These are phyloP conservation scores for Silybum marianum DNA, from an alignment of 129 eudicot genomes.

Conservation along the genomic window DNA sequence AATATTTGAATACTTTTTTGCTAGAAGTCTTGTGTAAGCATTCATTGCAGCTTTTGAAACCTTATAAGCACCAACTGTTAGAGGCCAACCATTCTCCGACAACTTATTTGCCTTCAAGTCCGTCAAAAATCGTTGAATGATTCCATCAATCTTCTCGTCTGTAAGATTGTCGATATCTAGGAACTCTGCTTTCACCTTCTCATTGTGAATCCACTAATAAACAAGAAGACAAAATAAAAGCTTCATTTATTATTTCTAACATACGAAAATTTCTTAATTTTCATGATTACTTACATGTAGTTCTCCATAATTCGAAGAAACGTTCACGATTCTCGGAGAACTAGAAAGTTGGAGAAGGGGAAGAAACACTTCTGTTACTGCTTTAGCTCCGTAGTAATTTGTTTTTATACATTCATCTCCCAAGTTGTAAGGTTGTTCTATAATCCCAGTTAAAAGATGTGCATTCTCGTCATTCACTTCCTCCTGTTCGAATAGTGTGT, in stretches of 20 bases:
- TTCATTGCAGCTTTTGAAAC: constrained; percentile 37
- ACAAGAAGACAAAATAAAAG: neutral
- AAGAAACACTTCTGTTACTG: constrained; percentile 37
- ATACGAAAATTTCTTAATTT: neutral
- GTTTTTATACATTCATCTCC: constrained; percentile 40
- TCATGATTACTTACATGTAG: constrained; percentile 24
- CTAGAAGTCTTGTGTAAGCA: constrained; percentile 43
- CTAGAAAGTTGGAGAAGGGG: constrained; percentile 42
- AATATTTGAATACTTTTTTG: constrained; percentile 17
- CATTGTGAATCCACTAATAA: constrained; percentile 33
- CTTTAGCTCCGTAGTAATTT: constrained; percentile 41
- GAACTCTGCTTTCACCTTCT: constrained; percentile 31
- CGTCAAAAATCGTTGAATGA: constrained; percentile 24
- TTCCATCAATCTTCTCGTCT: constrained; percentile 30
- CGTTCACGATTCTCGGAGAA: constrained; percentile 44
- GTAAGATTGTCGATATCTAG: constrained; percentile 30
- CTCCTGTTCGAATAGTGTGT: neutral
- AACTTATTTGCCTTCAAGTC: constrained; percentile 35
- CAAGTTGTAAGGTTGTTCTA: constrained; percentile 17
- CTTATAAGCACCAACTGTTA: constrained; percentile 29
- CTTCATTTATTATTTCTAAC: too few relatives aligned
- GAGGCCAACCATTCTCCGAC: constrained; percentile 42
- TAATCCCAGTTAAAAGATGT: constrained; percentile 5
- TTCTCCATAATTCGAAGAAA: constrained; percentile 30
- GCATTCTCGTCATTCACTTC: constrained; percentile 15